phyloP scores from a whole-genome alignment of 371 early-diverging fungal genomes.

The Mucor piriformis region DNA sequence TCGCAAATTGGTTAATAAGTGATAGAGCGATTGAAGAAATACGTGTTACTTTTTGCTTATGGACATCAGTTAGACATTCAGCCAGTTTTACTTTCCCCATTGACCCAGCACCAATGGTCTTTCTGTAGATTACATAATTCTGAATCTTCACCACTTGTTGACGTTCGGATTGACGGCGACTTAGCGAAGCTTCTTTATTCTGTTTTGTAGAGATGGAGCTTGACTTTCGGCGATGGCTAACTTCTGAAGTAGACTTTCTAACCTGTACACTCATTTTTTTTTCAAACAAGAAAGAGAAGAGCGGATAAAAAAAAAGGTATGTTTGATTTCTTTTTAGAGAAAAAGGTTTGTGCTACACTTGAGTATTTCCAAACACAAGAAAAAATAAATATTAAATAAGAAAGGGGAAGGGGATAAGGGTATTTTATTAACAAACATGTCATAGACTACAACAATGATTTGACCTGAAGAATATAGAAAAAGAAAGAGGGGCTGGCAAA shows the following conservation, averaged over 20 bases:
- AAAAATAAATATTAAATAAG: not conserved
- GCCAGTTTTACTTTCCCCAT: constrained; percentile 98
- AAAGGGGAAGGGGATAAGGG: not conserved
- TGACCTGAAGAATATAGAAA: not conserved
- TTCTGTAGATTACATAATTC: constrained; percentile 57
- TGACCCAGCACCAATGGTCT: constrained; percentile 96
- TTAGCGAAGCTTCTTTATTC: constrained; percentile 24
- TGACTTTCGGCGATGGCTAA: constrained; percentile 4
- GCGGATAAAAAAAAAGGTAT: not conserved
- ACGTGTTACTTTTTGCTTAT: constrained; percentile 39
- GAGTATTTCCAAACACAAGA: not conserved
- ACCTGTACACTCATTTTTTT: not conserved
- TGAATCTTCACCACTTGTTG: constrained; percentile 42
- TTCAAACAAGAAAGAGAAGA: not conserved
- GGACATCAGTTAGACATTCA: constrained; percentile 45
- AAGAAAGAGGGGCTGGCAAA: too few relatives aligned
- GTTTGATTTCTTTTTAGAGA: constrained; percentile 10
- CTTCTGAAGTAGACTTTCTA: not conserved
- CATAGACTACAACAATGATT: not conserved
- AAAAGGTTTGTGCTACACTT: constrained; percentile 5
- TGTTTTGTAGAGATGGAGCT: constrained; percentile 14
- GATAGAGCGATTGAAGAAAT: not conserved
- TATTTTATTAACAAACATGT: too few relatives aligned
- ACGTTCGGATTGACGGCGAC: constrained; percentile 37
- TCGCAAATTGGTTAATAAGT: not conserved